Evolutionary conservation across 2,329 filamentous ascomycete genomes (phyloP), one percentile per base, ranked within the genome.

Genomic region (Xylaria sp.): DNA sequence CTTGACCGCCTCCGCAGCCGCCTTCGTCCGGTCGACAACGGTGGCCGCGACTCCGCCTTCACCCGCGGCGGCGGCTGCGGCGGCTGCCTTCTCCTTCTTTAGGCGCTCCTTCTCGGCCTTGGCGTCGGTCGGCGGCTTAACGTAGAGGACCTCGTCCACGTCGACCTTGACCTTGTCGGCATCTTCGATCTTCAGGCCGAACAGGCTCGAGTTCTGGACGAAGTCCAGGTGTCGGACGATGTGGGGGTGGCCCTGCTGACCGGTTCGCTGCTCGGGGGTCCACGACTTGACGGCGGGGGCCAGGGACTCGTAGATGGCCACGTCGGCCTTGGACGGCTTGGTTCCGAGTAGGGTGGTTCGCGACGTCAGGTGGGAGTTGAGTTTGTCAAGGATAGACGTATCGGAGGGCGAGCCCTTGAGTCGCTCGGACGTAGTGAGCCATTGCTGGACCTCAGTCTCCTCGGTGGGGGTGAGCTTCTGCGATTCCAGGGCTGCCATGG

Each of bases 51-150:
- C 72, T 49, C 76, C 80, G 39, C 52, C 73, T 5, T 52, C 59
- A 52, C 68, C 72, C 52, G 76, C 78, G 26, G 76, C 79, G 8
- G 77, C 79, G 4, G 80, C 81, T 2, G 81, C 81, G 1, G 82
- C 82, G 13, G 85, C 86, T 24, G 88, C 90, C 81, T 96, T 96
- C 77, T 96, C 92, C 80, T 95, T 96, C 88, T 96, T 97, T 75
- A 93, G 84, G 44, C 89, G 86, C 82, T 97, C 92, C 80, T 97
- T 97, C 81, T 97, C 93, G 52, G 92, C 92, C 81, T 95, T 96
- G 66, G 89, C 86, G 63, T 96, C 92, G 58, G 93, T 85, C 18
- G 90, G 90, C 64, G 93, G 93, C 77, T 94, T 93, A 66, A 92
- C 88, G 72, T 92, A 92, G 60, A 91, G 82, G 55, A 97, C 84